phyloP scores from a whole-genome alignment of 768 basidiomycete genomes.

The Saitozyma podzolica region DNA sequence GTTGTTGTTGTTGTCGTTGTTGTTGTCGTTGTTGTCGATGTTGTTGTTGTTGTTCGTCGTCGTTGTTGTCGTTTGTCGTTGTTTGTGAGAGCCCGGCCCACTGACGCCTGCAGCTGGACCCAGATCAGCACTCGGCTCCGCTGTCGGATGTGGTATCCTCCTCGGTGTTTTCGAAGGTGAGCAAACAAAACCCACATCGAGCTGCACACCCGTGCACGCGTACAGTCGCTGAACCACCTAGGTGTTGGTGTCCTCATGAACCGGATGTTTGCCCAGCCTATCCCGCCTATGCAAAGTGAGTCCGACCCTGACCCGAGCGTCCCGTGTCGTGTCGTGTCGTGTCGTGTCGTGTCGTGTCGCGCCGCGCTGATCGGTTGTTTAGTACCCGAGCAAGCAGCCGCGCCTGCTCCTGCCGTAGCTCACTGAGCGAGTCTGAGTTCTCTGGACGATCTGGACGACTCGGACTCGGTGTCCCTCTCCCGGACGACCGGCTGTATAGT shows the following conservation, averaged over 20 bases:
- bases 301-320: neutral
- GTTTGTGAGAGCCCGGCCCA: neutral
- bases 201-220: neutral
- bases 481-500: no score
- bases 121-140: constrained; percentile 83
- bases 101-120: constrained; percentile 72
- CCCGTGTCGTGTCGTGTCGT: neutral
- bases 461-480: no score
- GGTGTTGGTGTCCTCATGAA: constrained; percentile 91
- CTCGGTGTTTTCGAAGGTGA: constrained; percentile 62
- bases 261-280: constrained; percentile 66
- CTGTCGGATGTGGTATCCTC: constrained; percentile 91
- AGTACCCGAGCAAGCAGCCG: constrained; percentile 33
- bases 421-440: neutral
- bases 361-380: no score
- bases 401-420: constrained; percentile 5
- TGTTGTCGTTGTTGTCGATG: no score
- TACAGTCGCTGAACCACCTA: constrained; percentile 64
- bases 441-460: no score
- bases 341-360: neutral
- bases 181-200: neutral
- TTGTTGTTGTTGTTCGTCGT: neutral
- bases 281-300: constrained; percentile 50
- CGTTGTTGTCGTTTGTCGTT: neutral
- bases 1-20: neutral